Percentiles rank a stretch among this genome's conserved stretches.
Conservation (phyloP, 345 rosid species). For the Dipteronia dyeriana region DNA sequence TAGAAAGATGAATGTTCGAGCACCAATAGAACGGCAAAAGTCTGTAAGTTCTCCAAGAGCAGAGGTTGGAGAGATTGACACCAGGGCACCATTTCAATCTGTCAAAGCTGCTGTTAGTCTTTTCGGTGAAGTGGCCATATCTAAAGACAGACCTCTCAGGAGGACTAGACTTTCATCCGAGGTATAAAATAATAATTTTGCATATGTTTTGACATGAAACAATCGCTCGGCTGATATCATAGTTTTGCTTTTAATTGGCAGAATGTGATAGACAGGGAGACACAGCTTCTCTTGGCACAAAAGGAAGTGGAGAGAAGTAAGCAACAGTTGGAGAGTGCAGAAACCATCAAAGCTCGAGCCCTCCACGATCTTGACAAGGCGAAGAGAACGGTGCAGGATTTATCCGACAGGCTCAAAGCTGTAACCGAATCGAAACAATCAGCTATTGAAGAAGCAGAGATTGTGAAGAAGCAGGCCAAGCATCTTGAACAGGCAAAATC, state of each 20-base stretch:
- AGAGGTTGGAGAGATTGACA: constrained; percentile 96
- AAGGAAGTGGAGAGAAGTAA: constrained; percentile 46
- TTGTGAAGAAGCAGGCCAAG: constrained; percentile 44
- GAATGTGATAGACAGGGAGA: constrained; percentile 63
- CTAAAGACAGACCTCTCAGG: constrained; percentile 40
- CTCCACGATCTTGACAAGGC: constrained; percentile 56
- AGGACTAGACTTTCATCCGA: constrained; percentile 46
- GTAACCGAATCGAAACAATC: constrained; percentile 44
- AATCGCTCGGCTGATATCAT: no score
- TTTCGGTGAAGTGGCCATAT: constrained; percentile 69
- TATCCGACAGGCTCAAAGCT: constrained; percentile 40
- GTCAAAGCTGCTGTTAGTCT: constrained; percentile 92
- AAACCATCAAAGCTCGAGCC: constrained; percentile 44
- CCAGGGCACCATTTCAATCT: constrained; percentile 87
- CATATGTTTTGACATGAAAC: no score
- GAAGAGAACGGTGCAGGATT: constrained; percentile 41
- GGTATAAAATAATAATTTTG: constrained; percentile 1
- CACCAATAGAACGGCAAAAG: constrained; percentile 24
- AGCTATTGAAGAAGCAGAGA: constrained; percentile 47
- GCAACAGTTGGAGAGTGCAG: constrained; percentile 43
- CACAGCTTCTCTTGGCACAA: constrained; percentile 53
- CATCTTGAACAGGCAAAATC: constrained; percentile 68
- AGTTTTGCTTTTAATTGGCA: not conserved
- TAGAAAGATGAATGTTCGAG: constrained; percentile 54
- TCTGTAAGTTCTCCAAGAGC: constrained; percentile 49